Base-by-base conservation (phyloP, 1,284 basidiomycete species). In the Ustilago hordei region DNA sequence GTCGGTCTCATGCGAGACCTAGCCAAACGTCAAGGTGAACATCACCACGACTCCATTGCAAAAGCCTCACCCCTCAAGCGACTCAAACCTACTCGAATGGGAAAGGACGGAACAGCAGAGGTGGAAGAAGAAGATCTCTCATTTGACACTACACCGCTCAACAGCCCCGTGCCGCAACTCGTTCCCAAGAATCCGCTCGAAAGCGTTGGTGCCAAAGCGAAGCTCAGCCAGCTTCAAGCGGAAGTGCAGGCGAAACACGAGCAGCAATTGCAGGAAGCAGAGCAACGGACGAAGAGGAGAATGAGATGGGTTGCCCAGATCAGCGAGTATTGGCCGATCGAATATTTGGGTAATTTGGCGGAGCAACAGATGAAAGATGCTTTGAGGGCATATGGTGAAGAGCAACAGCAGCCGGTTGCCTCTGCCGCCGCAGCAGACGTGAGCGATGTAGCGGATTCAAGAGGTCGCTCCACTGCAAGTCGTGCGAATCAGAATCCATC, bases 261-360 rank as follows among this genome's bases (percentile, higher is more conserved):
- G 11, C 55, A 60, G 17, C 54, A 71, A 53, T 13, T 32, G 38
- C 69, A 69, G 17, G 63, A 75, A n/a, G 69, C 69, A 8, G 73
- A 62, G 43, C 80, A 83, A 55, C 55, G 68, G 36, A 78, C 75
- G 5, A 80, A 77, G 64, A 55, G 82, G 11, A 59, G 84, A 9
- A 87, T 88, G 87, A 78, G 86, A 7, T 87, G 86, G 82, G 84
- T 88, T 15, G 86, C 87, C 7, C 87, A 88, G 67, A 84, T 86
- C 62, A 82, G 80, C 72, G 84, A 98, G 86, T 97, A 97, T 85
- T 98, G 94, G 93, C 92, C 93, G 0, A 89, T 95, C 56, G 90
- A 92, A 23, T 91, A 91, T 60, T 89, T 98, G 1, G 92, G 93
- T 2, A 84, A 87, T 9, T 89, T 98, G 89, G 88, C 89, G 7